These are phyloP conservation scores for Xylariaceae sp. DNA, from an alignment of 2,329 filamentous ascomycete genomes.

Conservation along the genomic window DNA sequence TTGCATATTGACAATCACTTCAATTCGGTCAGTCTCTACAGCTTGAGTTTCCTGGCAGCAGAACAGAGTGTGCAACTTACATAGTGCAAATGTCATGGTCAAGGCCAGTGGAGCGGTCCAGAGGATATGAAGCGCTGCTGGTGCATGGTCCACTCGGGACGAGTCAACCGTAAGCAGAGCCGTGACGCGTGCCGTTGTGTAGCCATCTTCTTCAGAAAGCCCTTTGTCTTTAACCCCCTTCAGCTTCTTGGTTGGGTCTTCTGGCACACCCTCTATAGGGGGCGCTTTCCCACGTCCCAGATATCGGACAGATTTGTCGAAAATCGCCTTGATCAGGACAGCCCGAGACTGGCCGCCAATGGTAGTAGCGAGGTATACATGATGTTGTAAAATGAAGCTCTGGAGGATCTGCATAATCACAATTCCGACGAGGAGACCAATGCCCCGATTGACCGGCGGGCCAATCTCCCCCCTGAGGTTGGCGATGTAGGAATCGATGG, in stretches of 20 bases:
- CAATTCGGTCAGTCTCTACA: background rate
- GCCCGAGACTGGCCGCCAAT: slow-evolving; percentile 76
- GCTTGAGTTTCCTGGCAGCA: background rate
- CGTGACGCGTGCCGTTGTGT: slow-evolving; percentile 81
- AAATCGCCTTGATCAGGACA: slow-evolving; percentile 76
- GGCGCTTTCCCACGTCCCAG: slow-evolving; percentile 54
- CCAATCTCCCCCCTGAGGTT: slow-evolving; percentile 38
- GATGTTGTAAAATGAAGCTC: slow-evolving; percentile 76
- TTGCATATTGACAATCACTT: slow-evolving; percentile 70
- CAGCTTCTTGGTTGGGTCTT: background rate
- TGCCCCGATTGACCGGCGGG: slow-evolving; percentile 65
- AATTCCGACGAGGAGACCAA: slow-evolving; percentile 78
- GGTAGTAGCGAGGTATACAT: slow-evolving; percentile 83
- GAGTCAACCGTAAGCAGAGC: slow-evolving; percentile 91
- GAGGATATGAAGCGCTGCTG: slow-evolving; percentile 80
- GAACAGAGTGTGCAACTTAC: slow-evolving; percentile 1
- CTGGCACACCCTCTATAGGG: slow-evolving; percentile 32
- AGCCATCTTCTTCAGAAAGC: slow-evolving; percentile 42
- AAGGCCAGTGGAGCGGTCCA: slow-evolving; percentile 80
- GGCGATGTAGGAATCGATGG: slow-evolving; percentile 68
- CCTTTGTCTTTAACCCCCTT: background rate
- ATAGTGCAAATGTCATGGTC: slow-evolving; percentile 69
- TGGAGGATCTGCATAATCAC: slow-evolving; percentile 77
- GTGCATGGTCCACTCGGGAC: slow-evolving; percentile 81
- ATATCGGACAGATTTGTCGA: slow-evolving; percentile 85